Evolutionary conservation across 805 yeast species (phyloP), one percentile per base, ranked within the genome.

Genomic region (Kregervanrija delftensis): DNA sequence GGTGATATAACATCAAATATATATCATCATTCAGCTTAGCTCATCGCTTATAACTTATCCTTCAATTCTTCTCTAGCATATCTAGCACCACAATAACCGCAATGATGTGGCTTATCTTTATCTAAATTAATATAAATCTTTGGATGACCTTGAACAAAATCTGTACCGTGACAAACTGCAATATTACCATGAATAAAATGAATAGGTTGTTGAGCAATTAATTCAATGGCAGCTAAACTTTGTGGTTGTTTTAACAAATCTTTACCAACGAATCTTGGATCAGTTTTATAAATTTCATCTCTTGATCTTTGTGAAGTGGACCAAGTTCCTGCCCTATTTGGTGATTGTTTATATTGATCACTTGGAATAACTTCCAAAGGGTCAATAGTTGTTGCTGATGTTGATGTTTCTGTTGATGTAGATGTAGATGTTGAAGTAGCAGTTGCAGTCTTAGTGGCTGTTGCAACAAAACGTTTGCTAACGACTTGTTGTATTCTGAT

Each of bases 121-220:
- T 86, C 95, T 59, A 87, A 73, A 64, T 86, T 86, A 64, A 86
- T 86, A 62, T 67, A 86, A 16, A 86, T 78, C 62, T 82, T 83
- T 37, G 96, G 96, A 62, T 86, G 96, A 14, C 96, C 96, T 55
- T 79, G 85, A 56, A 77, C 79, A 10, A 84, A 85, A 54, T 72
- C 79, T 53, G 84, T 81, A 35, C 96, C 96, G 56, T 84, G 86
- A 62, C 96, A 87, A 13, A 83, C 91, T 1, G 96, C 96, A 42
- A 79, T 64, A 55, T 79, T 73, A 30, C 50, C 48, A 50, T 72
- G 74, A 35, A 86, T 68, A 58, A 74, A 83, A 53, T 77, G 69
- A 36, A 86, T 67, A 2, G 96, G 95, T 58, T 80, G 79, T 58
- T 81, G 68, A 31, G 83, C 81, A 54, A 87, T 84, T 63, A 87